Conservation (phyloP, 1,284 basidiomycete genomes). For the Cutaneotrichosporon mucoides region DNA sequence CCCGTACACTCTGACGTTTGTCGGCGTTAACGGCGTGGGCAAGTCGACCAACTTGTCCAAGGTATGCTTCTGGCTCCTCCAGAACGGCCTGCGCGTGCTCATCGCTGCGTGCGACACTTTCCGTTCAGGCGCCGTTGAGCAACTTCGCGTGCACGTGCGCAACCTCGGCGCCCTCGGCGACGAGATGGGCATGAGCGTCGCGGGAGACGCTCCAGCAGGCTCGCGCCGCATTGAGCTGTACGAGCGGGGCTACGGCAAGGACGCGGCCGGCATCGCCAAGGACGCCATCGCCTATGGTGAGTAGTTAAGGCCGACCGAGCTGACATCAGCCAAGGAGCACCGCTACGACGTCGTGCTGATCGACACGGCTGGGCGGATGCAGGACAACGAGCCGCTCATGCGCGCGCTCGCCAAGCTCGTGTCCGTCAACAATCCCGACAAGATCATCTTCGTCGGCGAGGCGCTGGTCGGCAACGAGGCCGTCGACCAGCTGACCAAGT, state of each 20-base stretch:
- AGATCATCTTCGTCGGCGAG: constrained; percentile 93
- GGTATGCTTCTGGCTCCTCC: constrained; percentile 98
- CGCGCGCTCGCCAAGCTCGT: constrained; percentile 97
- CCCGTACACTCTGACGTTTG: constrained; percentile 92
- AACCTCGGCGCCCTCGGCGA: constrained; percentile 86
- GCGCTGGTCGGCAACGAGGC: constrained; percentile 95
- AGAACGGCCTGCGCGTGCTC: constrained; percentile 86
- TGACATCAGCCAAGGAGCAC: constrained; percentile 65
- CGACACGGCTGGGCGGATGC: constrained; percentile 97
- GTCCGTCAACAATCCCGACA: constrained; percentile 85
- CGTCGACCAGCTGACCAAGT: constrained; percentile 90
- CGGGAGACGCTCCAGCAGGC: constrained; percentile 1
- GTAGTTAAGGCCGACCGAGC: too few relatives aligned
- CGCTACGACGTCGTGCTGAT: constrained; percentile 91
- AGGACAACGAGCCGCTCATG: constrained; percentile 98
- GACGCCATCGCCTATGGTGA: constrained; percentile 86
- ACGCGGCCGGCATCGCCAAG: constrained; percentile 93
- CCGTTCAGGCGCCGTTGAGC: constrained; percentile 95
- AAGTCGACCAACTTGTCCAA: constrained; percentile 98
- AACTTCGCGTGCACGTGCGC: constrained; percentile 91
- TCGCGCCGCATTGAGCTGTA: constrained; percentile 67
- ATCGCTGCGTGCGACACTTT: constrained; percentile 99
- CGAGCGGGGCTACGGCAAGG: constrained; percentile 96
- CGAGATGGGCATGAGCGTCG: constrained; percentile 54
- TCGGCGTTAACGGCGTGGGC: constrained; percentile 99